Percentiles rank a stretch among this genome's conserved stretches.
These are phyloP conservation scores for Escallonia herrerae DNA, from an alignment of 129 eudicot species.

Conservation along the genomic window DNA sequence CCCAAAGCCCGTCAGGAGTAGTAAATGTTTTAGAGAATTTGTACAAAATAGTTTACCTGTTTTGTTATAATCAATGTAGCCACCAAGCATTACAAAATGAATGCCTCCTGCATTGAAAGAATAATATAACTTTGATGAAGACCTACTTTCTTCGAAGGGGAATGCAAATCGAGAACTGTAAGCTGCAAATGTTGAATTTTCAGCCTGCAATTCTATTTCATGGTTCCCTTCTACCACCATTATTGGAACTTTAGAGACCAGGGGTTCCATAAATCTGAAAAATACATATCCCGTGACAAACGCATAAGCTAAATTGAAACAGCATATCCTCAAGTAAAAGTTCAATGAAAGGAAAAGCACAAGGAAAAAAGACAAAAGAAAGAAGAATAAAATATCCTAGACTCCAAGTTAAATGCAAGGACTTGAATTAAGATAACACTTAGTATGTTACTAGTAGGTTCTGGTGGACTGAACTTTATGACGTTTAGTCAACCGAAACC, in stretches of 20 bases:
- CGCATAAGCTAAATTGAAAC: not conserved
- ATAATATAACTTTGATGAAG: slow-evolving; percentile 73
- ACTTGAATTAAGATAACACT: no score
- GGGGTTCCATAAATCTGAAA: slow-evolving; percentile 72
- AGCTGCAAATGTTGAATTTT: slow-evolving; percentile 54
- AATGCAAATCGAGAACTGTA: slow-evolving; percentile 81
- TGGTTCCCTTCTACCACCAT: slow-evolving; percentile 96
- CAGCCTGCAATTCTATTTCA: slow-evolving; percentile 76
- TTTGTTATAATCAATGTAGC: slow-evolving; percentile 55
- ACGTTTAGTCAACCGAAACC: not conserved
- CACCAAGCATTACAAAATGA: slow-evolving; percentile 88
- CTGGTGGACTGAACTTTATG: not conserved
- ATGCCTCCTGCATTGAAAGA: slow-evolving; percentile 95
- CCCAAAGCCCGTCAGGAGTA: no score
- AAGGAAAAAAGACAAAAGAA: not conserved
- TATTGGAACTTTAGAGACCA: slow-evolving; percentile 77
- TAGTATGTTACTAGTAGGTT: no score
- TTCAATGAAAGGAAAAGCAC: not conserved
- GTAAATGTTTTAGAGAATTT: no score
- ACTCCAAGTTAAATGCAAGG: no score
- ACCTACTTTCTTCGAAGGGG: slow-evolving; percentile 72
- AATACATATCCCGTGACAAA: not conserved
- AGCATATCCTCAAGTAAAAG: not conserved
- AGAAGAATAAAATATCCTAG: no score
- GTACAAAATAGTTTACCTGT: slow-evolving; percentile 36